Evolutionary conservation across 2,329 filamentous ascomycete species (phyloP).

Genomic region (Shiraia sp.): DNA sequence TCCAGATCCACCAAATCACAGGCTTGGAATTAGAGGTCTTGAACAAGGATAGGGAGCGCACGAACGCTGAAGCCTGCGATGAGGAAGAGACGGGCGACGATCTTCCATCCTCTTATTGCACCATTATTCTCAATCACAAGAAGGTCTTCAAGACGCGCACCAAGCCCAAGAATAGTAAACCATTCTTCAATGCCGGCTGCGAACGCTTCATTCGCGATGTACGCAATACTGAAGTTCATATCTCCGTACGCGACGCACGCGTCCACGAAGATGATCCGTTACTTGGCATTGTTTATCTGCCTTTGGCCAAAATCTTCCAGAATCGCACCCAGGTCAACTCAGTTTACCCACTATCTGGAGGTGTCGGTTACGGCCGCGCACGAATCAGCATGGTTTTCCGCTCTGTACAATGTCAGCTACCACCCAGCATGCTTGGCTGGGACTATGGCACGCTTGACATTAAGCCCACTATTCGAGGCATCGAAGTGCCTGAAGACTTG

Average conservation of each 20-base stretch:
- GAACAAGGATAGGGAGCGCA: slow-evolving; percentile 58
- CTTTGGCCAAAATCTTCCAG: slow-evolving; percentile 64
- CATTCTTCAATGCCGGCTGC: slow-evolving; percentile 77
- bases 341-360: slow-evolving; percentile 69
- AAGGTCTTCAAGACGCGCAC: slow-evolving; percentile 72
- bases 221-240: slow-evolving; percentile 67
- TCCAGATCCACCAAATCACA: slow-evolving; percentile 74
- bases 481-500: slow-evolving; percentile 56
- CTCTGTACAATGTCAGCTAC: slow-evolving; percentile 66
- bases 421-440: slow-evolving; percentile 66
- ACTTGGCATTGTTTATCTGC: slow-evolving; percentile 71
- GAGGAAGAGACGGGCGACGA: slow-evolving; percentile 65
- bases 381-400: slow-evolving; percentile 75
- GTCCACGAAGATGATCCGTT: slow-evolving; percentile 71
- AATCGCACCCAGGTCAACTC: slow-evolving; percentile 67
- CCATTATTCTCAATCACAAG: slow-evolving; percentile 72
- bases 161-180: slow-evolving; percentile 77
- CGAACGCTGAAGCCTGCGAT: slow-evolving; percentile 58
- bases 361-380: slow-evolving; percentile 71
- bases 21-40: slow-evolving; percentile 65
- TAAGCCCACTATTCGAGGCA: slow-evolving; percentile 55
- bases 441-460: slow-evolving; percentile 72
- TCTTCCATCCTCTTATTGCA: slow-evolving; percentile 72
- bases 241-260: slow-evolving; percentile 69
- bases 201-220: slow-evolving; percentile 74